phyloP scores from a whole-genome alignment of 305 asterid genomes.

The Plantago lanceolata region DNA sequence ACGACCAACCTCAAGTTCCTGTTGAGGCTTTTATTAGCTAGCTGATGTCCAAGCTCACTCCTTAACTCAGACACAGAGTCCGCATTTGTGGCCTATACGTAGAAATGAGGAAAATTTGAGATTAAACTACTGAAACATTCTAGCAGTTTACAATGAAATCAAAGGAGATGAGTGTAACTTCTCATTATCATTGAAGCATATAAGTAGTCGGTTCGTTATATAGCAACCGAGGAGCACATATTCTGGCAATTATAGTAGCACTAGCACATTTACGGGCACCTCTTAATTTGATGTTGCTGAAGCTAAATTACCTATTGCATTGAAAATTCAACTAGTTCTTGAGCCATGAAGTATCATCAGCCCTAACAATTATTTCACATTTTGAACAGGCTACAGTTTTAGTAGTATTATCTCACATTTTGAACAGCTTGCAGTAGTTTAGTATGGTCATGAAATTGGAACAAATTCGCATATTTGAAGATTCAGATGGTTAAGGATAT shows the following conservation, averaged over 20 bases:
- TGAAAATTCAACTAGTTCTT: too few species aligned
- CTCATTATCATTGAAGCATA: neutral
- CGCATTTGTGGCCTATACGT: slow-evolving; percentile 63
- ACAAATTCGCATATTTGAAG: too few species aligned
- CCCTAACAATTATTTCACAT: too few species aligned
- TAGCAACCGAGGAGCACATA: neutral
- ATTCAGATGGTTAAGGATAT: too few species aligned
- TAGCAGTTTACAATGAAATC: slow-evolving; percentile 6
- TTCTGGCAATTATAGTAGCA: neutral
- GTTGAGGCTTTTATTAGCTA: slow-evolving; percentile 68
- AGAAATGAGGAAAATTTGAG: slow-evolving; percentile 2
- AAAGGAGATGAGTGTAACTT: slow-evolving; percentile 10
- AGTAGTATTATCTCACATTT: too few species aligned
- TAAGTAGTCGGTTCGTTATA: neutral
- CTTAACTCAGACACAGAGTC: slow-evolving; percentile 66
- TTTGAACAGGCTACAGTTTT: too few species aligned
- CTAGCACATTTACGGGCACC: too few species aligned
- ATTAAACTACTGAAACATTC: slow-evolving; percentile 15
- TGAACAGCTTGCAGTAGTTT: too few species aligned
- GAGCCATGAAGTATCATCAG: too few species aligned
- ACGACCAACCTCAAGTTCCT: slow-evolving; percentile 64
- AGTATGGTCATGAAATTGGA: too few species aligned
- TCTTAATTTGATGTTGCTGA: too few species aligned
- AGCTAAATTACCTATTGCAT: too few species aligned
- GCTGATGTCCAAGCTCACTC: slow-evolving; percentile 82